Conservation (phyloP, 2,329 filamentous ascomycete genomes). For the Ceratocystis cubensis region DNA sequence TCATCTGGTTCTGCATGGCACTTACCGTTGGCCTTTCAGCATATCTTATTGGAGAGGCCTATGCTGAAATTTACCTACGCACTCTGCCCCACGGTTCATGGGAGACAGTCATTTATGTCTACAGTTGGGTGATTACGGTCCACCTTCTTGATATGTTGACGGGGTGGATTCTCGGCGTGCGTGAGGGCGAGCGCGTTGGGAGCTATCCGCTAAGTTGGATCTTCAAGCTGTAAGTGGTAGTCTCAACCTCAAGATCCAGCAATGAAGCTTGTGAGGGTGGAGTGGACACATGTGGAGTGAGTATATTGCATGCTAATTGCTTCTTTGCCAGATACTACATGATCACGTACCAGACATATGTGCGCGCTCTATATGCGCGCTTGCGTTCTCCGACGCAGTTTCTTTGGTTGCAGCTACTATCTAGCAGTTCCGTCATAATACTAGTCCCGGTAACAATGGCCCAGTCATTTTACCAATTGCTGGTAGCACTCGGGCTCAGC, state of each 20-base stretch:
- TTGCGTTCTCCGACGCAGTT: constrained; percentile 54
- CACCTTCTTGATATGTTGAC: constrained; percentile 52
- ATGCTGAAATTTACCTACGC: constrained; percentile 55
- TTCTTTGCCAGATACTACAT: constrained; percentile 43
- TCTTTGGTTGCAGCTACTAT: constrained; percentile 51
- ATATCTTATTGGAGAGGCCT: constrained; percentile 55
- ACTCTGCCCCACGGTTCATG: constrained; percentile 54
- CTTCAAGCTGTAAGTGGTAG: constrained; percentile 48
- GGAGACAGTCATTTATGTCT: constrained; percentile 57
- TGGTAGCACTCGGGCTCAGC: constrained; percentile 43
- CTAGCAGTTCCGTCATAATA: constrained; percentile 49
- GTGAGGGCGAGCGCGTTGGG: constrained; percentile 53
- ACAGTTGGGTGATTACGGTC: constrained; percentile 56
- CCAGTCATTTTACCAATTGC: constrained; percentile 41
- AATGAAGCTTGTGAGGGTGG: not conserved
- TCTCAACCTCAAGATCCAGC: not conserved
- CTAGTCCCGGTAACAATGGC: constrained; percentile 54
- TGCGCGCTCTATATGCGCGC: constrained; percentile 54
- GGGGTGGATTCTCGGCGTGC: constrained; percentile 54
- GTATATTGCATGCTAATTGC: not conserved
- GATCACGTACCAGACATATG: constrained; percentile 59
- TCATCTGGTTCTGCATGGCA: constrained; percentile 56
- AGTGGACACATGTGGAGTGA: too few relatives aligned
- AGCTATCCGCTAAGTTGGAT: constrained; percentile 60
- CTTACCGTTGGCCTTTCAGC: constrained; percentile 50